Evolutionary conservation across 257 asterid genomes (phyloP).

Genomic region (Jacaranda mimosifolia): DNA sequence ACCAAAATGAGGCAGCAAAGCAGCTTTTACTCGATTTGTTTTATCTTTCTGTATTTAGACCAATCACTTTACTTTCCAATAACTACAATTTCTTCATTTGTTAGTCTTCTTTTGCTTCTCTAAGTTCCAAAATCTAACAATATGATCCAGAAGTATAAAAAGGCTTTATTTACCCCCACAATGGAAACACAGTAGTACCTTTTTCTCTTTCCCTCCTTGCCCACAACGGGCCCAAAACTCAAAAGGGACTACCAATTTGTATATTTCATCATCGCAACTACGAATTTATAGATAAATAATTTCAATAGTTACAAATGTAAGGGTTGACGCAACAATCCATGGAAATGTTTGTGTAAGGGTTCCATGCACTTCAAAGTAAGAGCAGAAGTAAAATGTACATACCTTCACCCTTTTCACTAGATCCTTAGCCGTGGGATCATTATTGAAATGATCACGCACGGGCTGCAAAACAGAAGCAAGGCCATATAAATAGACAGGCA

Average conservation of each 20-base stretch:
- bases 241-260: background rate
- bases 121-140: too few species aligned
- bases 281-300: background rate
- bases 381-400: constrained; percentile 27
- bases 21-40: too few species aligned
- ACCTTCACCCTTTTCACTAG: constrained; percentile 82
- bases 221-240: too few species aligned
- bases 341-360: background rate
- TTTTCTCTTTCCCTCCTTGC: too few species aligned
- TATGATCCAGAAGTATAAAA: too few species aligned
- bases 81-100: too few species aligned
- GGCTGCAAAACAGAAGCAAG: constrained; percentile 58
- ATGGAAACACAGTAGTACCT: too few species aligned
- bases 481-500: background rate
- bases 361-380: background rate
- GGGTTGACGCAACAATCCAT: background rate
- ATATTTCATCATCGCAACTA: background rate
- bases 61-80: too few species aligned
- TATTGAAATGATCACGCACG: constrained; percentile 82
- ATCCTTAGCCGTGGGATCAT: constrained; percentile 70
- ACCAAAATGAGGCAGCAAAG: too few species aligned
- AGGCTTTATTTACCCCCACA: too few species aligned
- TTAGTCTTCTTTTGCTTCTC: too few species aligned
- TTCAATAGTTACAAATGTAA: background rate
- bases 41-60: too few species aligned